Conservation (phyloP, 495 filamentous ascomycete genomes). For the Wilcoxina mikolae region DNA sequence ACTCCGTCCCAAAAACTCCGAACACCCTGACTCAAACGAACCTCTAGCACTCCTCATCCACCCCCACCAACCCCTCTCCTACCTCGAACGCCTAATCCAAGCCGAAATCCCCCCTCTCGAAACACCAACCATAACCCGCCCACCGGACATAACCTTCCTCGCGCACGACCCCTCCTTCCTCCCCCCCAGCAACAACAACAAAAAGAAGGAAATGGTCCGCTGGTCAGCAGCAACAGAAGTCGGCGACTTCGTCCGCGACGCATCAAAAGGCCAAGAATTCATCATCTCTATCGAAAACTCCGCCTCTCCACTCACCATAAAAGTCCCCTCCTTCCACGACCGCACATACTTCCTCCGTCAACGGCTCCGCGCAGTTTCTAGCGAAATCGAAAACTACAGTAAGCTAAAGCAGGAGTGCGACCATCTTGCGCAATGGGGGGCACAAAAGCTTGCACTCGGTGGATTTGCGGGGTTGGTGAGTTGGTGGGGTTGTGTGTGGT, state of each 20-base stretch:
- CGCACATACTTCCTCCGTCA: slow-evolving; percentile 73
- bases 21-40: slow-evolving; percentile 40
- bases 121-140: slow-evolving; percentile 40
- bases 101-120: slow-evolving; percentile 66
- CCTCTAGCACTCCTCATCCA: slow-evolving; percentile 80
- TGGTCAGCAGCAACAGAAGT: slow-evolving; percentile 85
- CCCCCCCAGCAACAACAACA: slow-evolving; percentile 42
- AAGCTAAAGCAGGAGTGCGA: slow-evolving; percentile 75
- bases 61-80: slow-evolving; percentile 83
- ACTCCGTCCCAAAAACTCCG: slow-evolving; percentile 40
- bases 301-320: slow-evolving; percentile 50
- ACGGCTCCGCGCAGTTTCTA: slow-evolving; percentile 54
- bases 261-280: slow-evolving; percentile 69
- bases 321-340: slow-evolving; percentile 76
- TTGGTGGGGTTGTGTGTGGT: slow-evolving; percentile 74
- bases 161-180: slow-evolving; percentile 48
- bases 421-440: slow-evolving; percentile 53
- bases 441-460: slow-evolving; percentile 62
- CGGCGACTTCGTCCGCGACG: slow-evolving; percentile 89
- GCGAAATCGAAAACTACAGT: slow-evolving; percentile 48
- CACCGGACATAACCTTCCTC: slow-evolving; percentile 63
- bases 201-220: slow-evolving; percentile 44
- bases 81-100: slow-evolving; percentile 81
- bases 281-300: slow-evolving; percentile 59
- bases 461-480: slow-evolving; percentile 55